These are phyloP conservation scores for Leptographium procerum DNA, from an alignment of 2,329 filamentous ascomycete genomes.

Conservation along the genomic window DNA sequence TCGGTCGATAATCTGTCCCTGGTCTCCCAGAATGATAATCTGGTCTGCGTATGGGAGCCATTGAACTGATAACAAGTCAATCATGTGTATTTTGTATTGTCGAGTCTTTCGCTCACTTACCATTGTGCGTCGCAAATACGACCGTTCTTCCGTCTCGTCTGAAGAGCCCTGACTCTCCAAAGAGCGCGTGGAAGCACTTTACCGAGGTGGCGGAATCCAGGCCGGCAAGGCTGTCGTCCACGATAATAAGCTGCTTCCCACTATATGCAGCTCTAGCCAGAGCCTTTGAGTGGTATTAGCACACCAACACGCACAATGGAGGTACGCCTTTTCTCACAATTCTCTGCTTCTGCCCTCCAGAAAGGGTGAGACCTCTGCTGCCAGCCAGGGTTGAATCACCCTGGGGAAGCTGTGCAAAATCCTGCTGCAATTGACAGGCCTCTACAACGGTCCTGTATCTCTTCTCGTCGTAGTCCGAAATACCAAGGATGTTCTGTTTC, in stretches of 20 bases:
- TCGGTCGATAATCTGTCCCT: background rate
- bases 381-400: conserved; percentile 16
- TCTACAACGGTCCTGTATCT: conserved; percentile 17
- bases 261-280: conserved; percentile 35
- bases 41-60: background rate
- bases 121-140: conserved; percentile 30
- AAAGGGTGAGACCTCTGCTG: conserved; percentile 15
- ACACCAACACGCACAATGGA: background rate
- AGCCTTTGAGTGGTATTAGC: conserved; percentile 15
- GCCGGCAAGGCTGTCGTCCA: conserved; percentile 36
- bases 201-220: conserved; percentile 32
- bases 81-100: background rate
- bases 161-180: conserved; percentile 30
- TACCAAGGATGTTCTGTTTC: conserved; percentile 25
- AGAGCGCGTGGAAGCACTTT: conserved; percentile 28
- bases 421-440: conserved; percentile 17
- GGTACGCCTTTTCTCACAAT: conserved; percentile 4
- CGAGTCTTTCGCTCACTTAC: background rate
- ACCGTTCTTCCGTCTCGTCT: conserved; percentile 25
- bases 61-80: conserved; percentile 4
- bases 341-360: conserved; percentile 17
- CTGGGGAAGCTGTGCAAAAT: conserved; percentile 15
- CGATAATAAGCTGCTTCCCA: conserved; percentile 23
- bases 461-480: conserved; percentile 14
- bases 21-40: background rate